phyloP scores from a whole-genome alignment of 2,329 filamentous ascomycete genomes.

The Phyllosticta ampelicida region DNA sequence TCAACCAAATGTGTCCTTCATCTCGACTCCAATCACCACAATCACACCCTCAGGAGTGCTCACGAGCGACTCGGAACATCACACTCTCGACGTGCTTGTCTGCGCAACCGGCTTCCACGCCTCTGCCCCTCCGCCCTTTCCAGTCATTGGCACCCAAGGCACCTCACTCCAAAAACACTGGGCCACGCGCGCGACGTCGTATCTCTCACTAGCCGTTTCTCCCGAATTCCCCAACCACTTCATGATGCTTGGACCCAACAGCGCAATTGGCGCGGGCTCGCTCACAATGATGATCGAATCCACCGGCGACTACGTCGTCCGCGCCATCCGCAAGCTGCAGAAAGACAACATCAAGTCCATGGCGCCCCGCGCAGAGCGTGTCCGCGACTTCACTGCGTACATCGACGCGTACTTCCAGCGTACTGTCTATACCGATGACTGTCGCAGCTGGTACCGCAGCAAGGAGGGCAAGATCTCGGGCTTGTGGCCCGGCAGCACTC shows the following conservation, averaged over 20 bases:
- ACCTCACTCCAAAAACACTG: conserved; percentile 24
- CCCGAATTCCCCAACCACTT: conserved; percentile 30
- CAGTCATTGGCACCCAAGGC: conserved; percentile 16
- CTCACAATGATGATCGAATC: conserved; percentile 33
- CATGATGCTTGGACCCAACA: conserved; percentile 33
- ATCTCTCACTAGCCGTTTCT: conserved; percentile 20
- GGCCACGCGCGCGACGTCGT: conserved; percentile 22
- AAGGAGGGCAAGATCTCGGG: conserved; percentile 19
- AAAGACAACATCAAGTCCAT: conserved; percentile 32
- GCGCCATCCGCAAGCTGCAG: conserved; percentile 32
- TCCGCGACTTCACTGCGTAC: conserved; percentile 22
- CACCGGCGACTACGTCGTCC: conserved; percentile 29
- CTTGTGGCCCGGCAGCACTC: conserved; percentile 24
- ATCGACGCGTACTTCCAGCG: conserved; percentile 24
- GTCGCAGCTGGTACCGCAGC: conserved; percentile 27
- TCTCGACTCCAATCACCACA: conserved; percentile 25
- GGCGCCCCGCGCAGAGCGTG: conserved; percentile 19
- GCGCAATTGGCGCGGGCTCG: conserved; percentile 29
- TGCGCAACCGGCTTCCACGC: conserved; percentile 37
- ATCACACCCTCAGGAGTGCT: conserved; percentile 29
- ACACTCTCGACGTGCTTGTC: conserved; percentile 33
- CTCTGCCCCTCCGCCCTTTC: conserved; percentile 29
- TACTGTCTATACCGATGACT: conserved; percentile 25
- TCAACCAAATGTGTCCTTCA: conserved; percentile 28
- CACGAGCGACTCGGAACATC: conserved; percentile 29